These are phyloP conservation scores for Fusarium poae DNA, from an alignment of 2,329 filamentous ascomycete species.

Conservation along the genomic window DNA sequence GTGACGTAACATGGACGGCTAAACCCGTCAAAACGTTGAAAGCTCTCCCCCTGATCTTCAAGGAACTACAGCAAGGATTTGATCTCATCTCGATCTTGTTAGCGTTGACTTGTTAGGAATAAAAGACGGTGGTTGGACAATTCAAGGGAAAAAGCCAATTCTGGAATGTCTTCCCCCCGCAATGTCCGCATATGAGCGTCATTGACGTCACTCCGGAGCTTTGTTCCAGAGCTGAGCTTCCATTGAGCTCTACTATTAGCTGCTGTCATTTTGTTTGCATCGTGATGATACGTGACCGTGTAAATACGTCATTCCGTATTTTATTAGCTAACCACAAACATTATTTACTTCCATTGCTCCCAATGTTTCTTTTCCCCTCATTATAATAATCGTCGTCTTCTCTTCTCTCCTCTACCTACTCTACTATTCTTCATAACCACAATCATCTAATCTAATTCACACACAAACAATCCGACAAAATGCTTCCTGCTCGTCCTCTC, in stretches of 20 bases:
- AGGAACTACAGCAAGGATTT: slow-evolving; percentile 4
- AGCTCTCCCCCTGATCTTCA: slow-evolving; percentile 32
- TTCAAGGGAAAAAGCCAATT: slow-evolving; percentile 27
- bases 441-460: background rate
- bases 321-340: slow-evolving; percentile 10
- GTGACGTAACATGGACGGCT: slow-evolving; percentile 35
- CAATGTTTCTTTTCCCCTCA: slow-evolving; percentile 10
- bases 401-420: background rate
- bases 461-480: slow-evolving; percentile 30
- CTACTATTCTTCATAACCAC: background rate
- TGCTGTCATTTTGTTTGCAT: slow-evolving; percentile 27
- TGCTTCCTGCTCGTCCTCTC: slow-evolving; percentile 52
- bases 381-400: slow-evolving; percentile 2
- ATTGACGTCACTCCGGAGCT: slow-evolving; percentile 48
- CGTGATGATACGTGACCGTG: slow-evolving; percentile 30
- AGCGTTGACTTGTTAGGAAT: slow-evolving; percentile 3
- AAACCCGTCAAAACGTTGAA: slow-evolving; percentile 14
- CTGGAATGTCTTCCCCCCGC: slow-evolving; percentile 17
- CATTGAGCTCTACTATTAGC: slow-evolving; percentile 10
- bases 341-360: slow-evolving; percentile 13
- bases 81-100: slow-evolving; percentile 21
- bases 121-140: slow-evolving; percentile 26
- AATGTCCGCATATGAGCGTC: slow-evolving; percentile 43
- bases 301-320: slow-evolving; percentile 36
- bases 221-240: slow-evolving; percentile 28